Conservation (phyloP, 805 yeast genomes). For the Limtongia smithiae region DNA sequence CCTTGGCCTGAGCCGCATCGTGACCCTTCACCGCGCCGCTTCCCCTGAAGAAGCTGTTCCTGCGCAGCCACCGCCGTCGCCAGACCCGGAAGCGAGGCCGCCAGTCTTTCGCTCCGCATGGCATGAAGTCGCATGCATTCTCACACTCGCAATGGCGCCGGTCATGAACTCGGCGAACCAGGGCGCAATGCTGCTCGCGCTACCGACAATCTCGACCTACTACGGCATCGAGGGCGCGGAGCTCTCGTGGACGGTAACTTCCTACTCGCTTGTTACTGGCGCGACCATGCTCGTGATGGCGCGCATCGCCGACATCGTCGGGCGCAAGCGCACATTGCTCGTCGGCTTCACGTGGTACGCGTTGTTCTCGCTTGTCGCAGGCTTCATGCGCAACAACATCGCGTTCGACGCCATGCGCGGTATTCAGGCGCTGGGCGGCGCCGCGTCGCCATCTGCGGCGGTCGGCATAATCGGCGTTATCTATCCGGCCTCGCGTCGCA, state of each 20-base stretch:
- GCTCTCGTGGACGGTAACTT: constrained; percentile 46
- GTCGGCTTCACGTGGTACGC: constrained; percentile 39
- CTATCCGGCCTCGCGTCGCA: constrained; percentile 32
- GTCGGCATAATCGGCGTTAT: constrained; percentile 45
- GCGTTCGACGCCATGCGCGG: constrained; percentile 44
- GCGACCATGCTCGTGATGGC: constrained; percentile 46
- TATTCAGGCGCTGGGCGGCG: constrained; percentile 44
- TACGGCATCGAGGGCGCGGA: constrained; percentile 43
- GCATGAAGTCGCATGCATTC: constrained; percentile 40
- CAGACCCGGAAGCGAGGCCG: constrained; percentile 36
- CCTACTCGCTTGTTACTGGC: constrained; percentile 45
- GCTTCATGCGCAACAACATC: constrained; percentile 34
- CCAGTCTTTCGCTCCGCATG: constrained; percentile 36
- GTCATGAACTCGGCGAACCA: constrained; percentile 42
- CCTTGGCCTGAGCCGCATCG: too few species aligned
- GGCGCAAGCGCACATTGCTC: constrained; percentile 43
- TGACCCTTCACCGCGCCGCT: too few species aligned
- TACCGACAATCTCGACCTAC: constrained; percentile 38
- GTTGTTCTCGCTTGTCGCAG: constrained; percentile 38
- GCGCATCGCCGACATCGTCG: constrained; percentile 46
- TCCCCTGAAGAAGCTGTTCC: too few species aligned
- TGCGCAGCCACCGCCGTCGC: background rate
- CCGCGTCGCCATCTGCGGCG: constrained; percentile 48
- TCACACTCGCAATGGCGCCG: constrained; percentile 41
- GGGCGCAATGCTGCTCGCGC: constrained; percentile 41